Evolutionary conservation across 768 basidiomycete genomes (phyloP), one percentile per base, ranked within the genome.

Genomic region (Multifurca ochricompacta): DNA sequence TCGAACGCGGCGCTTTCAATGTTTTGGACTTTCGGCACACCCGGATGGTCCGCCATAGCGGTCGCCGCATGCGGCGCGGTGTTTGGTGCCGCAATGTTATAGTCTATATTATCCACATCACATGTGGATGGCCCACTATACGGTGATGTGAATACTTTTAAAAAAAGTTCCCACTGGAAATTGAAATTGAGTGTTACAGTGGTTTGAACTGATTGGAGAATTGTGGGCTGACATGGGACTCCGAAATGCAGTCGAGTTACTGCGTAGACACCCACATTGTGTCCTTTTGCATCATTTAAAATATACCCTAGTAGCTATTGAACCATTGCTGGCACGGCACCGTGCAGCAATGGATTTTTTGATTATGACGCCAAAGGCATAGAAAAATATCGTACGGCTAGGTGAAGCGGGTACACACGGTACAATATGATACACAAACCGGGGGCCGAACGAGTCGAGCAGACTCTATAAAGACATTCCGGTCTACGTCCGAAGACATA

Each of bases 271-370:
- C 16, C 21, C 3, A 23, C n/a, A 10, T 27, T 13, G 28, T 31
- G 3, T 9, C 4, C 27, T 36, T 3, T 27, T 25, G 6, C 21
- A 11, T 35, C 9, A 18, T 28, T 23, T 28, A n/a, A 27, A 43
- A 49, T 47, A 56, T 52, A 56, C 55, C 55, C 43, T 46, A 47
- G 44, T 34, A 39, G 39, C 43, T 18, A 44, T 19, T n/a, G 19
- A n/a, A n/a, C n/a, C n/a, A n/a, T n/a, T n/a, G n/a, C n/a, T n/a
- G n/a, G n/a, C n/a, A n/a, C n/a, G n/a, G n/a, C n/a, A n/a, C n/a
- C n/a, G n/a, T n/a, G n/a, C n/a, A n/a, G n/a, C n/a, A n/a, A n/a
- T n/a, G n/a, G n/a, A n/a, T n/a, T n/a, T n/a, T n/a, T n/a, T n/a
- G n/a, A n/a, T n/a, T 19, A 13, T 18, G 39, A 23, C 27, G 23